Percentiles rank a stretch among this genome's conserved stretches.
These are phyloP conservation scores for Crotalaria pallida DNA, from an alignment of 306 rosid genomes.

Conservation along the genomic window DNA sequence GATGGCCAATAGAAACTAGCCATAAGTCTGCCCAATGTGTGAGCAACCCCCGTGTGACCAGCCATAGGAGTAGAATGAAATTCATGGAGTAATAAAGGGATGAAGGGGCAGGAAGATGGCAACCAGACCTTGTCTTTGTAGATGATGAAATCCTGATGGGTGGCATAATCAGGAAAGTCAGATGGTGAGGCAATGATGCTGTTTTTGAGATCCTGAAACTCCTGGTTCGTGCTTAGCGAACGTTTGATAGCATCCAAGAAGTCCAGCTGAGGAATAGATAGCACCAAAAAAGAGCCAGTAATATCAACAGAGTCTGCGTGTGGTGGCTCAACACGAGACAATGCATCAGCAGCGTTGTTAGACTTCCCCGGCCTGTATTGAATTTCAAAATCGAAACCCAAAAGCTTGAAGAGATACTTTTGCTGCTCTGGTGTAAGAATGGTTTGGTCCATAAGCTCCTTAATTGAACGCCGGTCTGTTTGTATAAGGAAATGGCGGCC, in stretches of 20 bases:
- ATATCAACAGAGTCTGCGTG: too few relatives aligned
- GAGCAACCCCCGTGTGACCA: not conserved
- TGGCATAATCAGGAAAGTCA: not conserved
- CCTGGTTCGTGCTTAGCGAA: not conserved
- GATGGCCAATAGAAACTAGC: not conserved
- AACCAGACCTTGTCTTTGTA: not conserved
- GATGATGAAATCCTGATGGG: not conserved
- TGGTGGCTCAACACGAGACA: not conserved
- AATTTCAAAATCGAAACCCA: not conserved
- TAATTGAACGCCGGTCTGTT: not conserved
- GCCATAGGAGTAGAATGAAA: not conserved
- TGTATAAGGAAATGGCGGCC: not conserved
- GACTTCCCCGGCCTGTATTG: not conserved
- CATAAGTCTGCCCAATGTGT: not conserved
- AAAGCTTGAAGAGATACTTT: not conserved
- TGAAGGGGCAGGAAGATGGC: not conserved
- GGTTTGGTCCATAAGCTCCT: not conserved
- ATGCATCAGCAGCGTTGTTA: not conserved
- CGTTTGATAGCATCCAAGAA: not conserved
- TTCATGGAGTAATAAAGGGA: not conserved
- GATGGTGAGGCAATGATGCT: not conserved
- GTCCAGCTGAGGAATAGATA: not conserved
- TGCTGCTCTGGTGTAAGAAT: not conserved
- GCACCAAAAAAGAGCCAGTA: too few relatives aligned
- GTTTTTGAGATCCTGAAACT: not conserved